A percentile compares a stretch with the other conserved stretches of the same genome.
Evolutionary conservation across 257 asterid genomes (phyloP).

Genomic region (Solanum raphanifolium): DNA sequence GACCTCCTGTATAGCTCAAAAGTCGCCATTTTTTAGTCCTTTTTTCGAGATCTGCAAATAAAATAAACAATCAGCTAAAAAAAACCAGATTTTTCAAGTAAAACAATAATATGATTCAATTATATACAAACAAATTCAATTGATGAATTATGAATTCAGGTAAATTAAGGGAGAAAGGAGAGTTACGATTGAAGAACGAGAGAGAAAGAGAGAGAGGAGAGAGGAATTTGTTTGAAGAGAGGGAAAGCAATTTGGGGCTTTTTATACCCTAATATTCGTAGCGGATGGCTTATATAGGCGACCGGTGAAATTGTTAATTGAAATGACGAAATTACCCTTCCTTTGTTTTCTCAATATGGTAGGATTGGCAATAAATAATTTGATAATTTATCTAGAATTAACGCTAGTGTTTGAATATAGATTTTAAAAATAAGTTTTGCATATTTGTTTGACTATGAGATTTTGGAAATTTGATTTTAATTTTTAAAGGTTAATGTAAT

Average conservation of each 20-base stretch:
- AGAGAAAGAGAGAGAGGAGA: slow-evolving; percentile 1
- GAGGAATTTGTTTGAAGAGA: background rate
- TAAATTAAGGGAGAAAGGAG: background rate
- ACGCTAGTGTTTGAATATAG: background rate
- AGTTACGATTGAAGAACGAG: background rate
- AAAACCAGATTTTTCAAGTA: background rate
- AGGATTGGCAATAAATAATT: background rate
- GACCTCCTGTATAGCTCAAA: slow-evolving; percentile 88
- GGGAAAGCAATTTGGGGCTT: slow-evolving; percentile 43
- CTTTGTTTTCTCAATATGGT: background rate
- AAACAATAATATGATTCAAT: background rate
- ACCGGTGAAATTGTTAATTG: background rate
- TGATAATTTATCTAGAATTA: background rate
- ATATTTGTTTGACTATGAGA: background rate
- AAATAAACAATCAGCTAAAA: background rate
- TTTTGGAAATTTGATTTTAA: background rate
- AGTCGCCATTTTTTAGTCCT: slow-evolving; percentile 50
- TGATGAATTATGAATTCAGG: background rate
- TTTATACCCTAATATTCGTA: slow-evolving; percentile 76
- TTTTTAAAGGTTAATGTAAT: background rate
- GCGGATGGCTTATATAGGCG: slow-evolving; percentile 40
- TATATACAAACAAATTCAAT: background rate
- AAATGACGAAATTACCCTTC: background rate
- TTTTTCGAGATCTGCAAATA: slow-evolving; percentile 1
- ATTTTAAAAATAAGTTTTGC: background rate